Conservation (phyloP, 2,329 filamentous ascomycete genomes). For the Aureobasidium uvarum region DNA sequence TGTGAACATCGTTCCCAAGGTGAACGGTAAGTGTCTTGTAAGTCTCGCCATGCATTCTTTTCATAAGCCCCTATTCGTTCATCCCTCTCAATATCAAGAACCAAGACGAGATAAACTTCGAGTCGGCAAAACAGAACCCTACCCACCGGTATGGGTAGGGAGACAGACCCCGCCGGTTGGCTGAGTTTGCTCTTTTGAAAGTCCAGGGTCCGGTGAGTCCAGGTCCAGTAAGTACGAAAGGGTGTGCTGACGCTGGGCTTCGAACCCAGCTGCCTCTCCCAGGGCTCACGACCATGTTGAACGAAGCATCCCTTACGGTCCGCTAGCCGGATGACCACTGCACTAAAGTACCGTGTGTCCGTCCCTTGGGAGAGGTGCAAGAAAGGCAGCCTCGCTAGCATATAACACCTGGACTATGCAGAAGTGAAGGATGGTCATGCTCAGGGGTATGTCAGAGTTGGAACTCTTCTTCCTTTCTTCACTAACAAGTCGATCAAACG, state of each 20-base stretch:
- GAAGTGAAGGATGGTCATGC: neutral
- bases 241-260: neutral
- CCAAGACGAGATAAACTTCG: neutral
- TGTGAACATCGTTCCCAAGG: no score
- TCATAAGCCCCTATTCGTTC: neutral
- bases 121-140: neutral
- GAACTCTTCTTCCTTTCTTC: neutral
- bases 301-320: neutral
- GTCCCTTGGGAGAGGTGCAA: neutral
- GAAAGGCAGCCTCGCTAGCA: neutral
- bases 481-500: neutral
- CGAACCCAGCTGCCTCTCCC: neutral
- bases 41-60: neutral
- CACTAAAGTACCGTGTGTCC: neutral
- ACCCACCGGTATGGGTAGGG: neutral
- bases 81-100: neutral
- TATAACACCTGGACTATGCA: neutral
- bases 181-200: conserved; percentile 10
- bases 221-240: neutral
- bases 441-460: neutral
- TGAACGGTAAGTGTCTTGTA: neutral
- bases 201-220: neutral
- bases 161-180: conserved; percentile 8
- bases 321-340: neutral
- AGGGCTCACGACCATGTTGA: neutral